These are phyloP conservation scores for Vitis hybrid DNA, from an alignment of 177 flowering plant genomes.

Conservation along the genomic window DNA sequence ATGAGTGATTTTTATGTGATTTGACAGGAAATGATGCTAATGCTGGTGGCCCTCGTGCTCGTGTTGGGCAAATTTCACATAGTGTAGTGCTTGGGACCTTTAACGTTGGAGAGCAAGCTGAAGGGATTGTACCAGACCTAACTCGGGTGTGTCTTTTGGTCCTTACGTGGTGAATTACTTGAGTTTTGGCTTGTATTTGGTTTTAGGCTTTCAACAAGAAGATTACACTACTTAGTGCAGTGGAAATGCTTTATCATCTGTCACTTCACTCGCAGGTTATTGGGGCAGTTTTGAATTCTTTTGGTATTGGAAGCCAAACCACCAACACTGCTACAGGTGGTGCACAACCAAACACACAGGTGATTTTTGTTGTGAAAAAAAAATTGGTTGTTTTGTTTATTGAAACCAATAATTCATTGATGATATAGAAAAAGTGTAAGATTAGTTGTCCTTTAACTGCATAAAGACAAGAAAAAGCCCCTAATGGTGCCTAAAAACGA, in stretches of 20 bases:
- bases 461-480: background rate
- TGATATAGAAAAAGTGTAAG: too few species aligned
- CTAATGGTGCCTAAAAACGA: too few species aligned
- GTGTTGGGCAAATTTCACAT: conserved; percentile 81
- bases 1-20: background rate
- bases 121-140: conserved; percentile 67
- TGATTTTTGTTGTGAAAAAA: conserved; percentile 23
- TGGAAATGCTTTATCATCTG: background rate
- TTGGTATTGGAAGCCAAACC: conserved; percentile 65
- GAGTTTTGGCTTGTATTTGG: background rate
- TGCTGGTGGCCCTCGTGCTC: conserved; percentile 56
- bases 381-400: background rate
- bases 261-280: conserved; percentile 57
- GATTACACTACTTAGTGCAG: background rate
- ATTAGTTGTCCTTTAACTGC: background rate
- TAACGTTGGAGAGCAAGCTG: conserved; percentile 84
- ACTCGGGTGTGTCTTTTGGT: conserved; percentile 54
- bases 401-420: background rate
- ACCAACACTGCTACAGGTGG: conserved; percentile 32
- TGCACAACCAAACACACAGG: conserved; percentile 37
- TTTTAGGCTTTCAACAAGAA: background rate
- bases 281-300: conserved; percentile 82
- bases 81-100: conserved; percentile 93
- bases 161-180: background rate
- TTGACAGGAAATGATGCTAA: conserved; percentile 58